Evolutionary conservation across 176 grass and related monocot species (phyloP), one percentile per base, ranked within the genome.

Genomic region (Ensete glaucum): DNA sequence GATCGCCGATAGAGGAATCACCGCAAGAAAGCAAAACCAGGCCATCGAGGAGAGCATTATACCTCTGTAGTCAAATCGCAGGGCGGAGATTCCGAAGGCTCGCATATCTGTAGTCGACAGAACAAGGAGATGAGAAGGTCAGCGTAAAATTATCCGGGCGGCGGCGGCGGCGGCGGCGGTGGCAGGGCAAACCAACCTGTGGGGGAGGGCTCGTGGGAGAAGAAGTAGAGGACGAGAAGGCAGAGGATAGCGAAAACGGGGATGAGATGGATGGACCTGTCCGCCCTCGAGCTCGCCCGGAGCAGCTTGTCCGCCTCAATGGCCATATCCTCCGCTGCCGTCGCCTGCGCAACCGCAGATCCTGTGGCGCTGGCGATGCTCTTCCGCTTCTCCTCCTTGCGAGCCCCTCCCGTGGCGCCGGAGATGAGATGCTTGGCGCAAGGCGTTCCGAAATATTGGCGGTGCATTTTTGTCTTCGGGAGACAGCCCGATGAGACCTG

Each of bases 181-280:
- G 34, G 34, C 34, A 43, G 34, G 34, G 4, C 34, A 69, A 71
- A 9, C 48, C 9, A 12, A 92, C 89, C 89, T 71, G 69, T 23
- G 73, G 75, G 51, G 76, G 91, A 77, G 48, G 49, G 92, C 63
- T 96, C 87, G 65, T 81, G 92, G 64, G 92, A 96, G 70, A 85
- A 80, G 75, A 96, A 87, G 89, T 92, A 92, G 78, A 96, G 89
- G 83, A 96, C 23, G 71, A 96, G 86, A 69, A 96, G 54, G 68
- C 92, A 96, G 80, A 91, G 80, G 58, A 96, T 82, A 69, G 89
- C 92, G 68, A 92, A 82, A 55, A 96, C 62, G 19, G 92, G 92
- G 76, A 96, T 81, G 73, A 96, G 81, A 79, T 96, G 92, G 79
- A 96, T 91, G 48, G 87, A 88, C 72, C 64, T 79, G 74, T 89